Percentiles rank a stretch among this genome's conserved stretches.
Conservation (phyloP, 495 filamentous ascomycete genomes). For the Terfezia claveryi region DNA sequence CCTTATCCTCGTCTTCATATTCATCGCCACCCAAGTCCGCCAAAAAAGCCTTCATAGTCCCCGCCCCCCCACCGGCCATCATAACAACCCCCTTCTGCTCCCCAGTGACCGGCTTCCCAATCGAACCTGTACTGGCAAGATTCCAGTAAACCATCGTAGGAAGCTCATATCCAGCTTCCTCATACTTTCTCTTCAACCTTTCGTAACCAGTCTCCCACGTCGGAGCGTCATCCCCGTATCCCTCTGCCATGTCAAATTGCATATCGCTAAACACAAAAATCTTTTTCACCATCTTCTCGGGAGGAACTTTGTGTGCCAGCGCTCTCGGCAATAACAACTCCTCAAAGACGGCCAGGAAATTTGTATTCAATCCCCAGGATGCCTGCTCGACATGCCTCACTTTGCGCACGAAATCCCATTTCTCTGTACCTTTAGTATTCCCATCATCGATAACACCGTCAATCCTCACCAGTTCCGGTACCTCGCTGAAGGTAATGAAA, state of each 20-base stretch:
- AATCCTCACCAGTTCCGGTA: slow-evolving; percentile 17
- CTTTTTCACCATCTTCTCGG: slow-evolving; percentile 28
- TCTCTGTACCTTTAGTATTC: not conserved
- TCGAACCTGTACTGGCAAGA: slow-evolving; percentile 19
- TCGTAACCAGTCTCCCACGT: slow-evolving; percentile 22
- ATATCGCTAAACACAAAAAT: slow-evolving; percentile 30
- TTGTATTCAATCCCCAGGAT: slow-evolving; percentile 22
- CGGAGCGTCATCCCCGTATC: not conserved
- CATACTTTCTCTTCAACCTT: slow-evolving; percentile 22
- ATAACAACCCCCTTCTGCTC: slow-evolving; percentile 21
- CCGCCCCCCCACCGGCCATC: slow-evolving; percentile 28
- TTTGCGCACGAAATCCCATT: slow-evolving; percentile 20
- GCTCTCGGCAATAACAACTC: slow-evolving; percentile 26
- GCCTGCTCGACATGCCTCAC: slow-evolving; percentile 8
- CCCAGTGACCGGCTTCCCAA: slow-evolving; percentile 22
- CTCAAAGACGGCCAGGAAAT: slow-evolving; percentile 27
- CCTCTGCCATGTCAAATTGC: slow-evolving; percentile 24
- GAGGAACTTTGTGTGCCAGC: slow-evolving; percentile 19
- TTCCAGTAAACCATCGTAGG: slow-evolving; percentile 31
- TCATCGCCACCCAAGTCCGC: slow-evolving; percentile 23
- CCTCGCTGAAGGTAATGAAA: slow-evolving; percentile 26
- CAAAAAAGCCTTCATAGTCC: slow-evolving; percentile 28
- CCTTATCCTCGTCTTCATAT: slow-evolving; percentile 19
- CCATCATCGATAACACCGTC: slow-evolving; percentile 1
- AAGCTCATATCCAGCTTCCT: slow-evolving; percentile 26